A percentile compares a stretch with the other conserved stretches of the same genome.
These are phyloP conservation scores for Agrocybe praecox DNA, from an alignment of 768 basidiomycete genomes.

Conservation along the genomic window DNA sequence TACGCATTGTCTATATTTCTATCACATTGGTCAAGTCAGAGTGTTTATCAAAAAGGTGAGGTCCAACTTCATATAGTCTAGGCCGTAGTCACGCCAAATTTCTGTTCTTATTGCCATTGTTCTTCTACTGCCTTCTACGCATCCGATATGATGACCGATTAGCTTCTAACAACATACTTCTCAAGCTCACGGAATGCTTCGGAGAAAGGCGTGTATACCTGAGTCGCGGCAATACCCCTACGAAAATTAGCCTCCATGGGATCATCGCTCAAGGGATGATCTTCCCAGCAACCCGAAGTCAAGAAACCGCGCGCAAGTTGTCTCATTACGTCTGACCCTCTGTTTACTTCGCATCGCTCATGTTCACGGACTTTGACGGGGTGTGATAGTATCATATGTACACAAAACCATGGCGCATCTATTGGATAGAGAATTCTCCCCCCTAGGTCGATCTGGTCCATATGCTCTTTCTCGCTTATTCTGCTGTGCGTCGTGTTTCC, in stretches of 20 bases:
- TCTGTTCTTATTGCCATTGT: not conserved
- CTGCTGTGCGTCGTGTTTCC: not conserved
- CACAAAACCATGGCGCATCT: too few relatives aligned
- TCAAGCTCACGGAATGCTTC: not conserved
- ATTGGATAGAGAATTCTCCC: too few relatives aligned
- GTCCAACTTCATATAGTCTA: not conserved
- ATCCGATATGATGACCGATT: not conserved
- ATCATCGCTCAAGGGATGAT: not conserved
- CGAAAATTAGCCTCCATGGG: not conserved
- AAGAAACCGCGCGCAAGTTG: not conserved
- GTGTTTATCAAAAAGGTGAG: not conserved
- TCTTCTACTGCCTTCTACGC: not conserved
- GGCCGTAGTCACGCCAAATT: not conserved
- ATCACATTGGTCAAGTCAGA: not conserved
- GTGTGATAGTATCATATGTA: too few relatives aligned
- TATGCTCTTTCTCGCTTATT: too few relatives aligned
- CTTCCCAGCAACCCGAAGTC: not conserved
- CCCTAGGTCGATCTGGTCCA: too few relatives aligned
- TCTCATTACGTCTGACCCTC: not conserved
- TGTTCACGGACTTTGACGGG: not conserved
- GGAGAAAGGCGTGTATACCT: not conserved
- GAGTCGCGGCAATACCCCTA: not conserved
- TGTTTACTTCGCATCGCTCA: not conserved
- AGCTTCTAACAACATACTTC: not conserved
- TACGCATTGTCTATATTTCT: not conserved